Conservation (phyloP, 129 eudicot genomes). For the Pittosporum tobira region DNA sequence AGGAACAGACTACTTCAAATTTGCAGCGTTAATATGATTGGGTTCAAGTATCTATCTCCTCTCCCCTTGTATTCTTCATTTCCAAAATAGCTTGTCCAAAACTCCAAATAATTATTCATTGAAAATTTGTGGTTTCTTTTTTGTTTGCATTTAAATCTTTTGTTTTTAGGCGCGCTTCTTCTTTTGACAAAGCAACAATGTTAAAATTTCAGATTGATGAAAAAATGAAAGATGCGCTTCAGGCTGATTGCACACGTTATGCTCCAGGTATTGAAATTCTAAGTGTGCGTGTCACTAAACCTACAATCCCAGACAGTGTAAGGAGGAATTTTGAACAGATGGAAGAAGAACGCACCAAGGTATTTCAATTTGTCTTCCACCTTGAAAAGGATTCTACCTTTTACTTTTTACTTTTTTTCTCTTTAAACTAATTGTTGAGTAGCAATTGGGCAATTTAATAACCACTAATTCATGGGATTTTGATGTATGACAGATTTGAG, state of each 20-base stretch:
- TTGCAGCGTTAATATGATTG: neutral
- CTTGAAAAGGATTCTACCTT: no score
- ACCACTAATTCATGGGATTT: no score
- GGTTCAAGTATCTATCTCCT: neutral
- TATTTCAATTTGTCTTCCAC: constrained; percentile 27
- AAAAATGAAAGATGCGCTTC: constrained; percentile 95
- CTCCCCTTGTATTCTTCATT: neutral
- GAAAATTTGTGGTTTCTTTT: neutral
- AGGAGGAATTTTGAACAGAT: constrained; percentile 81
- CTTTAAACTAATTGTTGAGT: neutral
- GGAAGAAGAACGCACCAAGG: constrained; percentile 99
- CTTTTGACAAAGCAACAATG: constrained; percentile 4
- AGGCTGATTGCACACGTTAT: constrained; percentile 96
- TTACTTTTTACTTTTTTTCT: no score
- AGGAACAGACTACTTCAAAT: neutral
- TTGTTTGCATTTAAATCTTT: neutral
- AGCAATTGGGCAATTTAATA: no score
- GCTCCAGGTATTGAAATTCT: constrained; percentile 94
- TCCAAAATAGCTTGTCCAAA: neutral
- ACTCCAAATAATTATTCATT: neutral
- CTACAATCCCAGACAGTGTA: constrained; percentile 68
- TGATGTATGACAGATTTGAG: no score
- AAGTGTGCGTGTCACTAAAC: constrained; percentile 97
- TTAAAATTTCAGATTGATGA: constrained; percentile 69
- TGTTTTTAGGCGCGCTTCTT: no score